Evolutionary conservation across 768 basidiomycete species (phyloP).

Genomic region (Tulasnella sp.): DNA sequence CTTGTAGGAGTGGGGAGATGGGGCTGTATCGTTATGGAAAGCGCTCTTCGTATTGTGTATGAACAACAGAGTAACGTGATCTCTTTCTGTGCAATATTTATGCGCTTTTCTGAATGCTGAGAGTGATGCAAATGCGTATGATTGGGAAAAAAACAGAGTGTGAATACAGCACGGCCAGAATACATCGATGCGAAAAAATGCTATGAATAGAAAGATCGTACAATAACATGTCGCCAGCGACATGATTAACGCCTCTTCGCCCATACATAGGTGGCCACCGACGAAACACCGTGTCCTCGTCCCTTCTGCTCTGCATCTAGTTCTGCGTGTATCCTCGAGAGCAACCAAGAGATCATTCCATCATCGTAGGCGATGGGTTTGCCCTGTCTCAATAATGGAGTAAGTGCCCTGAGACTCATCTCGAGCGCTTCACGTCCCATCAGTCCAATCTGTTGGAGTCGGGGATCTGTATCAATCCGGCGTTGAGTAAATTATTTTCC

Average conservation of each 20-base stretch:
- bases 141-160: too few species aligned
- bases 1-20: slow-evolving; percentile 38
- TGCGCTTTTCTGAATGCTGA: too few species aligned
- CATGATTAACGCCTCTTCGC: slow-evolving; percentile 5
- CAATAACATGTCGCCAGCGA: slow-evolving; percentile 1
- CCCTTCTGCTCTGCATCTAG: slow-evolving; percentile 14
- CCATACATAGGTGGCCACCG: slow-evolving; percentile 13
- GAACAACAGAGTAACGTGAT: too few species aligned
- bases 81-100: too few species aligned
- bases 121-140: too few species aligned
- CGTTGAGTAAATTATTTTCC: too few species aligned
- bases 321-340: slow-evolving; percentile 14
- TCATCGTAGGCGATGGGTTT: slow-evolving; percentile 16
- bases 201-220: neutral
- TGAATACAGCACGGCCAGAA: too few species aligned
- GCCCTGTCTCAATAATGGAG: slow-evolving; percentile 7
- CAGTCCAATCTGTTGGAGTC: slow-evolving; percentile 2
- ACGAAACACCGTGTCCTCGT: neutral
- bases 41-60: neutral
- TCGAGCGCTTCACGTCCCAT: slow-evolving; percentile 12
- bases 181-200: too few species aligned
- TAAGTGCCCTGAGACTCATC: slow-evolving; percentile 10
- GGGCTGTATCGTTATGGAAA: neutral
- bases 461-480: slow-evolving; percentile 10
- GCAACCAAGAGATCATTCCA: slow-evolving; percentile 8